phyloP scores from a whole-genome alignment of 805 yeast species.

The Gaillardinia entomophila region DNA sequence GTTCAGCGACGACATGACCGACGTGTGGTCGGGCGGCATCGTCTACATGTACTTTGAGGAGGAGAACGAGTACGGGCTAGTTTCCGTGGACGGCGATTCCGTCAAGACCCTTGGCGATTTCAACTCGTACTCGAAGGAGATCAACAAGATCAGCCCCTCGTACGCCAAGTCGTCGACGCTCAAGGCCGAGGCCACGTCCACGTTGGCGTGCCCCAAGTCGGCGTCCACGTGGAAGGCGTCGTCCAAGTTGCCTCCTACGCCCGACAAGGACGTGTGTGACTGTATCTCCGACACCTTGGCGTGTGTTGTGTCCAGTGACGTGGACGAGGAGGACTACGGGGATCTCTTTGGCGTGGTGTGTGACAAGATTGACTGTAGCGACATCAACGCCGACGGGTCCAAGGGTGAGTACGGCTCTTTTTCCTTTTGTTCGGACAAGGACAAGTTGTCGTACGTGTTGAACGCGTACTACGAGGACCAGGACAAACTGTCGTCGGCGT shows the following conservation, averaged over 20 bases:
- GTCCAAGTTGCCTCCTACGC: slow-evolving; percentile 43
- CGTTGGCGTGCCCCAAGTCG: slow-evolving; percentile 31
- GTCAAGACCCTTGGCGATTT: slow-evolving; percentile 63
- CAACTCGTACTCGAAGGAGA: slow-evolving; percentile 17
- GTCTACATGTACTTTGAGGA: slow-evolving; percentile 90
- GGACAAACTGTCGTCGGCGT: slow-evolving; percentile 40
- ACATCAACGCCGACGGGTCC: slow-evolving; percentile 32
- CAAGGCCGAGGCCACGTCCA: slow-evolving; percentile 16
- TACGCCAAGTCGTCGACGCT: slow-evolving; percentile 13
- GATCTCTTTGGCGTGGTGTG: slow-evolving; percentile 31
- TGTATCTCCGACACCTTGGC: slow-evolving; percentile 28
- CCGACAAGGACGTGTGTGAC: slow-evolving; percentile 35
- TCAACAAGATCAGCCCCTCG: slow-evolving; percentile 9
- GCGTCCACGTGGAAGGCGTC: slow-evolving; percentile 32
- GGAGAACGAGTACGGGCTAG: slow-evolving; percentile 76
- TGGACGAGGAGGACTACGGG: slow-evolving; percentile 25
- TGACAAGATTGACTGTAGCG: slow-evolving; percentile 29
- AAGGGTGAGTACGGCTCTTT: slow-evolving; percentile 36
- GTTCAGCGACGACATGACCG: slow-evolving; percentile 68
- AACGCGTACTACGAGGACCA: slow-evolving; percentile 39
- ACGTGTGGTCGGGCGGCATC: slow-evolving; percentile 92
- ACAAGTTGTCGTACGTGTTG: slow-evolving; percentile 33
- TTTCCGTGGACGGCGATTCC: slow-evolving; percentile 41
- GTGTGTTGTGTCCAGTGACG: slow-evolving; percentile 29
- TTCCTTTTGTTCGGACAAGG: slow-evolving; percentile 32